Evolutionary conservation across 2,329 filamentous ascomycete genomes (phyloP), one percentile per base, ranked within the genome.

Genomic region (Corynespora cassiicola): DNA sequence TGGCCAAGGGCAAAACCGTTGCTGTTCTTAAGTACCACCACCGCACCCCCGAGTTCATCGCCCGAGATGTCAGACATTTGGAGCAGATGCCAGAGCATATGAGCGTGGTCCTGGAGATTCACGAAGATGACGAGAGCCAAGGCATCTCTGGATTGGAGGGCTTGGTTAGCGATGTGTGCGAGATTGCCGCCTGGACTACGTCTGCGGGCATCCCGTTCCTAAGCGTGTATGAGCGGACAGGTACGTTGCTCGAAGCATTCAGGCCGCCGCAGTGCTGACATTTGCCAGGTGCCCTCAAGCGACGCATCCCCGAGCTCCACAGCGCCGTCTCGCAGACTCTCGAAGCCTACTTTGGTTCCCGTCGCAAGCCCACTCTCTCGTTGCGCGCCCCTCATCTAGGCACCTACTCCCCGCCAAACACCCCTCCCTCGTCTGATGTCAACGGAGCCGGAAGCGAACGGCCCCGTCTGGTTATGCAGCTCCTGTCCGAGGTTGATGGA

Each of bases 21-120:
- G 88, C 89, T 7, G 80, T 97, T 45, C 77, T 95, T 37, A 91
- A 92, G 68, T 94, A 99, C 73, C 95, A 99, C 72, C 94, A 99
- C 69, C 88, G 89, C 35, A 95, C 92, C 1, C 94, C 94, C 6
- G 89, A 95, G 64, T 83, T 96, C 63, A 96, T 99, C 54, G 84
- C 86, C 60, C 85, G 87, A 59, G 94, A 99, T 71, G 86, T 97
- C 17, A 83, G 83, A 65, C 78, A 79, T 7, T 70, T 99, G 40
- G 79, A 76, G 41, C 83, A 86, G 56, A 71, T 95, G 44, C 94
- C 94, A 2, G 81, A 87, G 51, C 94, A 99, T 63, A 69, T 99
- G 33, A 96, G 90, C 62, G 86, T 95, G 8, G 85, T 97, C 37
- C 72, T 99, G 42, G 86, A 85, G 41, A 75, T 88, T 31, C 84